These are phyloP conservation scores for Kwoniella europaea DNA, from an alignment of 768 basidiomycete genomes.

Conservation along the genomic window DNA sequence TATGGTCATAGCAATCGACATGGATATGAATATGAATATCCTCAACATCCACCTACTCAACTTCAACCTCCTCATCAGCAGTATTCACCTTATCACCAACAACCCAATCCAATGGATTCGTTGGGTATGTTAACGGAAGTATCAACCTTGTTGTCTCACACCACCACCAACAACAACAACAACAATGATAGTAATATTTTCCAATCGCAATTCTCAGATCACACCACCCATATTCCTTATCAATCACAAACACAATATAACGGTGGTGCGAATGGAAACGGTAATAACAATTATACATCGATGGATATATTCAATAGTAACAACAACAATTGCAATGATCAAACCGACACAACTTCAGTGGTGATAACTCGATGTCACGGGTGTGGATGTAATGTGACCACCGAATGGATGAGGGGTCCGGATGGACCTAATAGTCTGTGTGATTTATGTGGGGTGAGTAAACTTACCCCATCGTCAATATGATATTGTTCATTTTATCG, in stretches of 20 bases:
- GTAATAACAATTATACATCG: background rate
- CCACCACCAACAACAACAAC: background rate
- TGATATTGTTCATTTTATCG: background rate
- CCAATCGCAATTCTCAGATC: background rate
- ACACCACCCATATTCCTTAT: background rate
- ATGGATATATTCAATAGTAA: background rate
- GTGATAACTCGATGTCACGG: constrained; percentile 39
- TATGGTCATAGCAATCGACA: background rate
- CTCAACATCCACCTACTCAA: background rate
- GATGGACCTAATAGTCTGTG: constrained; percentile 52
- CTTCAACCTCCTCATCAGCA: background rate
- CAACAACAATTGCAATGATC: background rate
- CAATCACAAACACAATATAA: background rate
- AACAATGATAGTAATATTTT: background rate
- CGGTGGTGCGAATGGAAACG: background rate
- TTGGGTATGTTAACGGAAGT: constrained; percentile 17
- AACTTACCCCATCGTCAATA: background rate
- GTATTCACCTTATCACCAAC: constrained; percentile 5
- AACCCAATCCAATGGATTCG: background rate
- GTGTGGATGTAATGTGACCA: constrained; percentile 35
- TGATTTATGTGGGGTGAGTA: constrained; percentile 50
- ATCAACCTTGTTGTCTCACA: constrained; percentile 3
- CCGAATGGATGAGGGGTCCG: constrained; percentile 48
- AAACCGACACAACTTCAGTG: background rate
- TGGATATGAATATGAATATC: background rate